Evolutionary conservation across 169 alveolate genomes (phyloP).

Genomic region (Theileria luwenshuni): DNA sequence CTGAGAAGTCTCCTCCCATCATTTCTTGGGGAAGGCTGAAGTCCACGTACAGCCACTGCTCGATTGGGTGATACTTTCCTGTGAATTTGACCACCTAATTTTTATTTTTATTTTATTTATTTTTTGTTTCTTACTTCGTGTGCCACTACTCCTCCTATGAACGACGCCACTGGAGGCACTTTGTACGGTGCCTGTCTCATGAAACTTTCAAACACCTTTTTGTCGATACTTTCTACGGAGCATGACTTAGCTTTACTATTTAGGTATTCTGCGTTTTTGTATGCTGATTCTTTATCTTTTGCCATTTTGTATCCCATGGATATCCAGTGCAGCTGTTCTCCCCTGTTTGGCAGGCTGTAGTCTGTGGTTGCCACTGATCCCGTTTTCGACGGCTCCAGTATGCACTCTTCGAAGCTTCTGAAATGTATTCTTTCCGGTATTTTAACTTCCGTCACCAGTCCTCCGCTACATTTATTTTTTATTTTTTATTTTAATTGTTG

Average conservation of each 20-base stretch:
- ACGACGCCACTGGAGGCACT: constrained; percentile 94
- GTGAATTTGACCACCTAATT: constrained; percentile 92
- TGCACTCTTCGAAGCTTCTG: constrained; percentile 80
- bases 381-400: constrained; percentile 80
- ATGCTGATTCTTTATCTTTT: constrained; percentile 49
- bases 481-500: not conserved
- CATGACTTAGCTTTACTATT: constrained; percentile 61
- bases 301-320: constrained; percentile 76
- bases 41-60: constrained; percentile 95
- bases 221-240: constrained; percentile 85
- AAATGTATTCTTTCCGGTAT: constrained; percentile 85
- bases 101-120: not conserved
- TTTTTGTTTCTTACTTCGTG: constrained; percentile 70
- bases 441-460: constrained; percentile 85
- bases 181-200: constrained; percentile 79
- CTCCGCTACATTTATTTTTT: constrained; percentile 47
- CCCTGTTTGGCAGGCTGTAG: constrained; percentile 92
- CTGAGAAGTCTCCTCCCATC: constrained; percentile 46
- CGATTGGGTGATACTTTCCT: constrained; percentile 97
- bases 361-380: constrained; percentile 86
- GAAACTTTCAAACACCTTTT: constrained; percentile 79
- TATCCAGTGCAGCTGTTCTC: constrained; percentile 93
- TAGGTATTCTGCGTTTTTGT: constrained; percentile 48
- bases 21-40: constrained; percentile 77
- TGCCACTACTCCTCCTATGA: constrained; percentile 97